Evolutionary conservation across 495 filamentous ascomycete genomes (phyloP).

Genomic region (Terfezia boudieri): DNA sequence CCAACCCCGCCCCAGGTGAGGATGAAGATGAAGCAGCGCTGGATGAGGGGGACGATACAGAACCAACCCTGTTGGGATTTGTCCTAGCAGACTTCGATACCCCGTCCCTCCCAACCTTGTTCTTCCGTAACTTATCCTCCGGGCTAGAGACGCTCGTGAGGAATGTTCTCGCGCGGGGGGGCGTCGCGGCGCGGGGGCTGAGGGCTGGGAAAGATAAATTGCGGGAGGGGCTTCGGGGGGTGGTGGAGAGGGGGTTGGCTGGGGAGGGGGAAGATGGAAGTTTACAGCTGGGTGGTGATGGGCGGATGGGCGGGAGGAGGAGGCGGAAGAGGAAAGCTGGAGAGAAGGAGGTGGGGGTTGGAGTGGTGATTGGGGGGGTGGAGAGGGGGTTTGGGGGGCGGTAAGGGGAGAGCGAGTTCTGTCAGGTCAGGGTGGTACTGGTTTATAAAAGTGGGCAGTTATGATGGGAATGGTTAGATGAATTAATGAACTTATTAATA

Average conservation of each 20-base stretch:
- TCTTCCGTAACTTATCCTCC: constrained; percentile 71
- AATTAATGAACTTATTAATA: too few relatives aligned
- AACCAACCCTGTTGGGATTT: constrained; percentile 42
- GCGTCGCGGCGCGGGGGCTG: constrained; percentile 60
- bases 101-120: constrained; percentile 64
- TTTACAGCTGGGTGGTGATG: constrained; percentile 16
- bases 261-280: constrained; percentile 24
- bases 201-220: constrained; percentile 53
- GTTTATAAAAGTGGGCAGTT: too few relatives aligned
- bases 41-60: constrained; percentile 22
- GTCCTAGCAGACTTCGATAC: constrained; percentile 67
- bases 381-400: constrained; percentile 1
- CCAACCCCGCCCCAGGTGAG: constrained; percentile 19
- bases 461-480: too few relatives aligned
- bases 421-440: too few relatives aligned
- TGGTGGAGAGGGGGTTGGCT: constrained; percentile 57
- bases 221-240: constrained; percentile 54
- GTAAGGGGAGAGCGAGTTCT: not conserved
- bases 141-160: constrained; percentile 53
- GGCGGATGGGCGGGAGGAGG: constrained; percentile 12
- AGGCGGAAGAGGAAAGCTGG: constrained; percentile 18
- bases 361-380: constrained; percentile 60
- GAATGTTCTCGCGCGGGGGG: constrained; percentile 62
- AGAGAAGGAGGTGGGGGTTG: constrained; percentile 76
- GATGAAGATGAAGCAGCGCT: constrained; percentile 41